Conservation (phyloP, 2,329 filamentous ascomycete genomes). For the Fusarium sp. region DNA sequence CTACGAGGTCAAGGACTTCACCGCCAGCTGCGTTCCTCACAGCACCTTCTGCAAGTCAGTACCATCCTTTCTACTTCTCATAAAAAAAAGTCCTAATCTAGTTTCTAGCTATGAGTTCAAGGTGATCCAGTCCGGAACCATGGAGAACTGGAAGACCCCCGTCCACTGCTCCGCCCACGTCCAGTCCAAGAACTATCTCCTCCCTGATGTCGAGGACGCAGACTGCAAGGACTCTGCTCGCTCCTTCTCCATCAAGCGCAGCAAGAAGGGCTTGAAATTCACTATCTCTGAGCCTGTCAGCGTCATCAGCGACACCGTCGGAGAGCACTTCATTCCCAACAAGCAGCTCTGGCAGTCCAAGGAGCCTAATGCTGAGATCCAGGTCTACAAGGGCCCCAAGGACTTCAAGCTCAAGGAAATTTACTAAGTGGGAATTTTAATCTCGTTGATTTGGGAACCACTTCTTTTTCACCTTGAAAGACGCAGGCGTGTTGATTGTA, state of each 20-base stretch:
- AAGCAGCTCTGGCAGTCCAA: background rate
- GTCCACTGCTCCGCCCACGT: conserved; percentile 38
- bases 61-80: accelerated
- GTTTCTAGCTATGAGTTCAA: conserved; percentile 18
- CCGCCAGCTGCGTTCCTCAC: conserved; percentile 18
- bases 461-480: background rate
- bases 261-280: conserved; percentile 39
- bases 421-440: no score
- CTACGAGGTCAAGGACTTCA: conserved; percentile 22
- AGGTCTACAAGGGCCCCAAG: conserved; percentile 44
- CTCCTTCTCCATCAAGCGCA: conserved; percentile 41
- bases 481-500: background rate
- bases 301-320: conserved; percentile 38
- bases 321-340: conserved; percentile 42
- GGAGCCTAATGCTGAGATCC: conserved; percentile 35
- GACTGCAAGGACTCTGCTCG: conserved; percentile 44
- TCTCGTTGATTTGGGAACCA: background rate
- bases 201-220: conserved; percentile 45
- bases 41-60: conserved; percentile 24
- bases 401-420: conserved; percentile 12
- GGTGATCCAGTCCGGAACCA: conserved; percentile 30
- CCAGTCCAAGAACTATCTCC: conserved; percentile 32
- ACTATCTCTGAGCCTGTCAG: conserved; percentile 42
- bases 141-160: conserved; percentile 37
- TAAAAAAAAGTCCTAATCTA: background rate